phyloP scores from a whole-genome alignment of 495 filamentous ascomycete species.

The Astrothelium macrocarpum region DNA sequence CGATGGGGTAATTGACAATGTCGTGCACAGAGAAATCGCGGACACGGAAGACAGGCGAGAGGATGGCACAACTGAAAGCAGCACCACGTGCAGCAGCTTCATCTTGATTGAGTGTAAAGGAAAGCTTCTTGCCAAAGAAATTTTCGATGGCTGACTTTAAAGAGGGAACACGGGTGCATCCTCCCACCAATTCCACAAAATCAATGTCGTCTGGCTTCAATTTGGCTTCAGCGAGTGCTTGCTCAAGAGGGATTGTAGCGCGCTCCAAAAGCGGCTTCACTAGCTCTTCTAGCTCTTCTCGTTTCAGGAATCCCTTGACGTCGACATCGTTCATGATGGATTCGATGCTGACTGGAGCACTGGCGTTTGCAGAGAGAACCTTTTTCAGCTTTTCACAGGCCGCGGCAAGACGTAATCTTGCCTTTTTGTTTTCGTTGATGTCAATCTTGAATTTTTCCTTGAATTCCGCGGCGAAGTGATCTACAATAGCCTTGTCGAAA shows the following conservation, averaged over 20 bases:
- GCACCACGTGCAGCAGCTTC: slow-evolving; percentile 94
- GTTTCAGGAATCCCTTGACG: slow-evolving; percentile 78
- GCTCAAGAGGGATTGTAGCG: slow-evolving; percentile 64
- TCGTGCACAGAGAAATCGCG: slow-evolving; percentile 97
- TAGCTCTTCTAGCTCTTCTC: slow-evolving; percentile 87
- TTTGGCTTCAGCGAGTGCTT: slow-evolving; percentile 85
- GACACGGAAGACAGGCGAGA: slow-evolving; percentile 96
- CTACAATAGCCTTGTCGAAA: slow-evolving; percentile 88
- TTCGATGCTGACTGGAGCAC: slow-evolving; percentile 94
- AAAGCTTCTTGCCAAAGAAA: slow-evolving; percentile 86
- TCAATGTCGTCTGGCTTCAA: slow-evolving; percentile 88
- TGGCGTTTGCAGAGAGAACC: slow-evolving; percentile 89
- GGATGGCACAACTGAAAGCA: slow-evolving; percentile 95
- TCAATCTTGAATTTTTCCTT: slow-evolving; percentile 38
- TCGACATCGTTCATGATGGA: slow-evolving; percentile 98
- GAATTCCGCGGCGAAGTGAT: slow-evolving; percentile 92
- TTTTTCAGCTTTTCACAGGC: slow-evolving; percentile 98
- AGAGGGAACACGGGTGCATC: slow-evolving; percentile 85
- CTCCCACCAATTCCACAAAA: slow-evolving; percentile 85
- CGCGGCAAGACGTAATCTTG: slow-evolving; percentile 70
- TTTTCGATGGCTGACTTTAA: slow-evolving; percentile 82
- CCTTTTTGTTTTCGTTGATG: slow-evolving; percentile 81
- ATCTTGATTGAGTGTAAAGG: slow-evolving; percentile 96
- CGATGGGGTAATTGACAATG: slow-evolving; percentile 95
- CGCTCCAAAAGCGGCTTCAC: slow-evolving; percentile 75